Evolutionary conservation across 164 flowering plant genomes (phyloP).

Genomic region (grape (Vitis vinifera)): ASM3070453v1 NC_081815.1:8795001-8795500

Average conservation of each 20-base stretch:
- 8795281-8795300: constrained; percentile 72
- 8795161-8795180: constrained; percentile 69
- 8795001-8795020: constrained; percentile 81
- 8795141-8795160: constrained; percentile 68
- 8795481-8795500: constrained; percentile 75
- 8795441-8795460: constrained; percentile 79
- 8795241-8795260: constrained; percentile 74
- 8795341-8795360: constrained; percentile 71
- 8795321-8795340: constrained; percentile 55
- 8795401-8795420: constrained; percentile 58
- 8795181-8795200: constrained; percentile 79
- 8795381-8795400: constrained; percentile 62
- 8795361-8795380: constrained; percentile 66
- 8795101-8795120: constrained; percentile 72
- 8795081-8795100: constrained; percentile 78
- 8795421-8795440: constrained; percentile 73
- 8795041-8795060: constrained; percentile 71
- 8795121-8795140: constrained; percentile 66
- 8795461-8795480: constrained; percentile 69
- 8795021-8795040: constrained; percentile 89
- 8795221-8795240: constrained; percentile 62
- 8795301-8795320: constrained; percentile 86
- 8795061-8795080: constrained; percentile 68
- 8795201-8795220: constrained; percentile 69
- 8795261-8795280: constrained; percentile 75